These are phyloP conservation scores for Tagetes erecta DNA, from an alignment of 129 eudicot species.

Conservation along the genomic window DNA sequence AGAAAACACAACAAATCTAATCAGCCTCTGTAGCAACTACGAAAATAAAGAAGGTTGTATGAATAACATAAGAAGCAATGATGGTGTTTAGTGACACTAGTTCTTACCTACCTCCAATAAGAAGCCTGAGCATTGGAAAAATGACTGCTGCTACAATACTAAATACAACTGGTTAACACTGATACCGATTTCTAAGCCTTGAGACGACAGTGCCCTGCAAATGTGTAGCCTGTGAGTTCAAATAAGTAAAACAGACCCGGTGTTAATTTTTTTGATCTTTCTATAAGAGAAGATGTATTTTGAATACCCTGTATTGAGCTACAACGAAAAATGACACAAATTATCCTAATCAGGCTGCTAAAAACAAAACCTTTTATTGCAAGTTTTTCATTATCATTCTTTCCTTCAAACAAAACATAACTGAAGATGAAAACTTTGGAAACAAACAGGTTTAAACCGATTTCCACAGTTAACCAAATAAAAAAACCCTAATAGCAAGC, in stretches of 20 bases:
- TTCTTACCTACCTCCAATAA: constrained; percentile 33
- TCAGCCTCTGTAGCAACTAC: constrained; percentile 6
- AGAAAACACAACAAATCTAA: constrained; percentile 20
- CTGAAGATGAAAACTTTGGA: too few species aligned
- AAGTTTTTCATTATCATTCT: not conserved
- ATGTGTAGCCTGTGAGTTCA: not conserved
- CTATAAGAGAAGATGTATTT: not conserved
- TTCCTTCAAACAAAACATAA: not conserved
- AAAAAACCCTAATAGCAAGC: too few species aligned
- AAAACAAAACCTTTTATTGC: not conserved
- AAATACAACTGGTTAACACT: not conserved
- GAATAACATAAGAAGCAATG: not conserved
- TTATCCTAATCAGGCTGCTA: not conserved
- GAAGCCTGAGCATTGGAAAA: constrained; percentile 33
- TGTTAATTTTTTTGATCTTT: not conserved
- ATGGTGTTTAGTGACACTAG: not conserved
- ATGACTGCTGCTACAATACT: not conserved
- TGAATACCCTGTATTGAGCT: not conserved
- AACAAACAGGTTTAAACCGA: too few species aligned
- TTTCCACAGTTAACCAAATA: too few species aligned
- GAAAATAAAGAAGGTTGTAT: not conserved
- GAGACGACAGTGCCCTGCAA: constrained; percentile 3
- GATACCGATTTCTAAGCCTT: constrained; percentile 5
- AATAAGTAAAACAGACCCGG: not conserved
- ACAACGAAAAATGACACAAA: not conserved